Base-by-base conservation (phyloP, 1,139 yeast species). In the Scheffersomyces titani region DNA sequence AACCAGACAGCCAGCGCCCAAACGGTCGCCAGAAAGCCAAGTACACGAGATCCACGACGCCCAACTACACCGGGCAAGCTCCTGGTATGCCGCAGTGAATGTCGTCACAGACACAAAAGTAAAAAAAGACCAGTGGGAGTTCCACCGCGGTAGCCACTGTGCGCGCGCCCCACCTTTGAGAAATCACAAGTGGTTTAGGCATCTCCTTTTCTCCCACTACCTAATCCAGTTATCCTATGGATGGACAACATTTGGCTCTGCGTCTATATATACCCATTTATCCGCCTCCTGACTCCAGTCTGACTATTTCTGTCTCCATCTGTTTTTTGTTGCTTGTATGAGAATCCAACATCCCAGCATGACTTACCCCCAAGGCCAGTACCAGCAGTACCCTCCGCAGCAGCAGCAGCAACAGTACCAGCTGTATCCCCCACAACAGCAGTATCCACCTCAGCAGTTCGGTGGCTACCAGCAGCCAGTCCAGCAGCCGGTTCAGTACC, bases 301-400 rank as follows among this genome's bases (percentile, higher is more conserved):
- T 30, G 40, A 30, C 40, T 30, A 30, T 30, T 30, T 9, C 40
- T 30, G 40, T 30, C 40, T 6, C 40, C 40, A 30, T 9, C 16
- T 9, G 40, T 30, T 30, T 30, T 9, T 30, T 30, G 40, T 30
- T 30, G 40, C 40, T 30, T 46, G 49, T 46, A 46, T 46, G 49
- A 46, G 49, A 46, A 46, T 46, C 49, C 49, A 46, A 22, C 49
- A 46, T 22, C 49, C 49, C 24, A 46, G 49, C 49, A 46, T 46
- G 49, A 46, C 49, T 22, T 46, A 46, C 24, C 19, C 49, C 49
- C 49, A 46, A 46, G 49, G 49, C 24, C 49, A 46, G 49, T 46
- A 46, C 49, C 49, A 46, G n/a, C 49, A 46, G 49, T 46, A 13
- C 49, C 49, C 13, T 19, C 49, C 49, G 22, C 24, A 19, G 24